phyloP scores from a whole-genome alignment of 192 early-diverging fungal species.

The Rhizophlyctis rosea region DNA sequence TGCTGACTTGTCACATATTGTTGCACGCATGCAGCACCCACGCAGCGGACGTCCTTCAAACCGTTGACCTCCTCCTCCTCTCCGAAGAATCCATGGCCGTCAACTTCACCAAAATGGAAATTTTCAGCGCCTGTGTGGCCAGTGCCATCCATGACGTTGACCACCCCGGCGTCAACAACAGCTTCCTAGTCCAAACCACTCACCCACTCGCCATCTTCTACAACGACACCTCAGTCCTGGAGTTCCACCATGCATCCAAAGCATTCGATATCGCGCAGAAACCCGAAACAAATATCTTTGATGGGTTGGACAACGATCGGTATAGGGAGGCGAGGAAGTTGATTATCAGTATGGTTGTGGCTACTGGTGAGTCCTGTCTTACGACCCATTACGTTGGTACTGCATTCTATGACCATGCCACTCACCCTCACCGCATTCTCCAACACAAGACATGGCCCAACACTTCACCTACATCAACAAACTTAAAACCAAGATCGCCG shows the following conservation, averaged over 20 bases:
- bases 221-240: slow-evolving; percentile 58
- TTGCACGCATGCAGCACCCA: slow-evolving; percentile 39
- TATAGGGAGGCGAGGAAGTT: slow-evolving; percentile 43
- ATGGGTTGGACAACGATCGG: slow-evolving; percentile 39
- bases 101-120: slow-evolving; percentile 52
- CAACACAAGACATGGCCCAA: slow-evolving; percentile 44
- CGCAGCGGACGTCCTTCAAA: slow-evolving; percentile 59
- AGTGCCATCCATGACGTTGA: slow-evolving; percentile 60
- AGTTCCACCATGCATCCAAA: slow-evolving; percentile 53
- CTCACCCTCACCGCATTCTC: neutral
- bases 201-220: slow-evolving; percentile 54
- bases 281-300: slow-evolving; percentile 49
- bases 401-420: neutral
- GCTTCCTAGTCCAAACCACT: slow-evolving; percentile 50
- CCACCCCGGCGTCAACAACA: slow-evolving; percentile 60
- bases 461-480: slow-evolving; percentile 62
- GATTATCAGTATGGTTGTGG: slow-evolving; percentile 55
- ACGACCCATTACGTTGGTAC: neutral
- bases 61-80: slow-evolving; percentile 49
- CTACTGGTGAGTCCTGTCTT: slow-evolving; percentile 37
- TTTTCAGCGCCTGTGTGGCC: slow-evolving; percentile 46
- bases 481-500: slow-evolving; percentile 53
- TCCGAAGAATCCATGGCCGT: slow-evolving; percentile 41
- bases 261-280: slow-evolving; percentile 49
- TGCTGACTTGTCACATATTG: too few species aligned